Evolutionary conservation across 345 rosid species (phyloP), one percentile per base, ranked within the genome.

Genomic region (Ceriops zippeliana): DNA sequence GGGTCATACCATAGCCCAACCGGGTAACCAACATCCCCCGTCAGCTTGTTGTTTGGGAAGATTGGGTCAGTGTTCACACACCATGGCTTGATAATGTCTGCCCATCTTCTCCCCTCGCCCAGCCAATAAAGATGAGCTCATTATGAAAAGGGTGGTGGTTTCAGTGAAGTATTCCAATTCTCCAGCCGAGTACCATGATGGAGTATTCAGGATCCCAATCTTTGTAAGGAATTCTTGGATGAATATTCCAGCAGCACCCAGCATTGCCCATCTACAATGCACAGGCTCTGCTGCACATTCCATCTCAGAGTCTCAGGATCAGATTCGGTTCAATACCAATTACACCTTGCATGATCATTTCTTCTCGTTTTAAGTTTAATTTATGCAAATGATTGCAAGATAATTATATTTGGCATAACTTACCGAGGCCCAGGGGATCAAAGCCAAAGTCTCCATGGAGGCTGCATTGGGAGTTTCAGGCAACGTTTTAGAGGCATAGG

Each of bases 1-100:
- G 97, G 99, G 83, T 95, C 99, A 24, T 90, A 95, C 99, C 99
- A 91, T 5, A 95, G 83, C 66, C 99, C 96, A 20, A 96, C 97
- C 0, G 99, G 97, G 86, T 95, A 95, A 16, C 97, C 99, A 9
- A 95, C 99, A 21, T 95, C 97, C 0, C 97, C 97, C 0, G 96
- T 91, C 65, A 95, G 89, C 81, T 91, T 95, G 89, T 91, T 91
- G 92, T 95, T 85, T 26, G 99, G 96, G 91, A 95, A 95, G 67
- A 95, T 77, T 3, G 97, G 96, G 80, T 91, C 97, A 1, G 97
- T 95, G 85, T 95, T 95, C 6, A 91, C 99, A 35, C 91, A 84
- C 11, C 99, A 93, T 38, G 99, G 97, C 79, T 95, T 95, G 71
- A 95, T 70, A 60, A 95, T 91, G 69, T 95, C 99, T 0, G 97